Base-by-base conservation (phyloP, 768 basidiomycete genomes). In the Wakefieldia striispora region DNA sequence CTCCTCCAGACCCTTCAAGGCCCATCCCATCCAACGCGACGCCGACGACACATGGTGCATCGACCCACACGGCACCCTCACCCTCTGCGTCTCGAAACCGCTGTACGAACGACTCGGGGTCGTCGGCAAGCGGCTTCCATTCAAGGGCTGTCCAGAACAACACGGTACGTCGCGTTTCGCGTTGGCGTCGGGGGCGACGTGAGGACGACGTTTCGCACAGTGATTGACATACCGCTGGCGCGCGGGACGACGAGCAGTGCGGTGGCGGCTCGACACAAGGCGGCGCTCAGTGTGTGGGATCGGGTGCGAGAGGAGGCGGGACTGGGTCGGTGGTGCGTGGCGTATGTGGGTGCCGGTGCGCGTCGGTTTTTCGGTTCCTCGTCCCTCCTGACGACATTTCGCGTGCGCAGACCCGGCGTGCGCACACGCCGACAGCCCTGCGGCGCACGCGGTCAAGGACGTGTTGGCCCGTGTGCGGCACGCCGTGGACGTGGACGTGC, bases 31-130 rank as follows among this genome's bases (percentile, higher is more conserved):
- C 50, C 50, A 60, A 4, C 55, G 65, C 21, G 58, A 61, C 21
- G 55, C 61, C 6, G 78, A 82, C 26, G 85, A 87, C 51, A 74
- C 73, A 2, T 90, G 88, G 88, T 86, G 83, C 58, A 71, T 88
- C 47, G 86, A 88, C 57, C 71, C 75, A 3, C 77, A 83, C 16
- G 82, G 83, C 4, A 55, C 81, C 38, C 64, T 89, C 50, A 82
- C 82, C 0, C 62, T 88, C 17, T 78, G 71, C 21, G 72, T 83
- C 6, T 72, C 72, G 37, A 82, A 81, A 62, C 69, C 70, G 16
- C 79, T 80, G 1, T 88, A 88, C 60, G 76, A 86, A 55, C 65
- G 66, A 7, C 72, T 88, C 8, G 85, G 87, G 1, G 57, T 88
- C 14, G 71, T 79, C 0, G 87, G 88, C 5, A 66, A 68, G 49